Evolutionary conservation across 495 filamentous ascomycete genomes (phyloP).

Genomic region (Opeltia flavorubescens): DNA sequence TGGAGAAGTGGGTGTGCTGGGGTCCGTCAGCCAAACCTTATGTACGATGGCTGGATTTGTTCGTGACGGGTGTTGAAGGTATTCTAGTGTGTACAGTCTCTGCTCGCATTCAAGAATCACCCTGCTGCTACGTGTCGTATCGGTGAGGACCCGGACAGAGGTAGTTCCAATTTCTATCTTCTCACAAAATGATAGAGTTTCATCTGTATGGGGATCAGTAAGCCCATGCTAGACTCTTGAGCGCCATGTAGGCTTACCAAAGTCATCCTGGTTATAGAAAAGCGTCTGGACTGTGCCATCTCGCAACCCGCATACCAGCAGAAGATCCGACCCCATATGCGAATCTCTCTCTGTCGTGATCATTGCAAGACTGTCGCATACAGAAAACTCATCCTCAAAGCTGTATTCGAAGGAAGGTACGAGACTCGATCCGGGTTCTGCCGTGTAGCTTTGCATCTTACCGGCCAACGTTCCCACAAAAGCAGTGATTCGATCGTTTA

Average conservation of each 20-base stretch:
- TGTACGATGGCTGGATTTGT: conserved; percentile 5
- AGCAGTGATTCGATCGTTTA: background rate
- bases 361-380: conserved; percentile 16
- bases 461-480: conserved; percentile 3
- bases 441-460: background rate
- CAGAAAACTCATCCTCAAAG: conserved; percentile 7
- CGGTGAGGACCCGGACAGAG: conserved; percentile 9
- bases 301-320: conserved; percentile 14
- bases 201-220: background rate
- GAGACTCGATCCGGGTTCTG: background rate
- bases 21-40: conserved; percentile 10
- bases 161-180: conserved; percentile 12
- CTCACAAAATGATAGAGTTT: conserved; percentile 4
- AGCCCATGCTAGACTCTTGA: background rate
- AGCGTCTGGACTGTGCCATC: conserved; percentile 11
- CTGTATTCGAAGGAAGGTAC: background rate
- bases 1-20: background rate
- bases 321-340: background rate
- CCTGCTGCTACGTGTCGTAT: conserved; percentile 1
- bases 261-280: background rate
- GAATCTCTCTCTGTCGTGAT: background rate
- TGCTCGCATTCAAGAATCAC: conserved; percentile 7
- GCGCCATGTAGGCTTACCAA: background rate
- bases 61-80: conserved; percentile 8
- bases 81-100: conserved; percentile 10